Conservation (phyloP, 352 stramenopile genomes). For the Globisporangium alternatum region DNA sequence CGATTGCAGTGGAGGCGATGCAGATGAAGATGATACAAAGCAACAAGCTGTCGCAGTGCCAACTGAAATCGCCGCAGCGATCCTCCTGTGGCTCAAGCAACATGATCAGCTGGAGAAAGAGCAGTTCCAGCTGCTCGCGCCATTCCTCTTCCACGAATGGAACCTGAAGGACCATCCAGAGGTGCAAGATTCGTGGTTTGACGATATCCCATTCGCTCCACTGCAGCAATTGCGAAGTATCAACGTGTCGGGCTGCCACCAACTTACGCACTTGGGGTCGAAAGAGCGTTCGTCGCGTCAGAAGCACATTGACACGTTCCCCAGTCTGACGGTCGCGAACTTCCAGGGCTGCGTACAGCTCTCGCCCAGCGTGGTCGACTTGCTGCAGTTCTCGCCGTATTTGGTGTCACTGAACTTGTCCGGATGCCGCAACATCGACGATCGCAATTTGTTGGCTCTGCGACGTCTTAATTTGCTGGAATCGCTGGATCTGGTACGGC, state of each 20-base stretch:
- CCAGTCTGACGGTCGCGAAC: constrained; percentile 42
- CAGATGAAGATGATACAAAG: background rate
- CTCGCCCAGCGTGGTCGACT: constrained; percentile 39
- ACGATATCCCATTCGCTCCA: constrained; percentile 35
- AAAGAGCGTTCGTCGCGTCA: constrained; percentile 8
- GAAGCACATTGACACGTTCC: constrained; percentile 34
- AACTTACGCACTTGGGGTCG: constrained; percentile 51
- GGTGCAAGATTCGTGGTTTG: constrained; percentile 67
- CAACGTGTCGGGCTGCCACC: constrained; percentile 49
- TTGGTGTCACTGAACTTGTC: constrained; percentile 56
- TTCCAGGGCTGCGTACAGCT: constrained; percentile 53
- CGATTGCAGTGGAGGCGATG: background rate
- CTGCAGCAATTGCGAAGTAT: constrained; percentile 56
- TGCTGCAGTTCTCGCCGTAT: constrained; percentile 55
- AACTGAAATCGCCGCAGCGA: constrained; percentile 36
- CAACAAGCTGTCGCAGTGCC: constrained; percentile 23
- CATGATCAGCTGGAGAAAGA: constrained; percentile 53
- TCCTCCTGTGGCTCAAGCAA: constrained; percentile 52
- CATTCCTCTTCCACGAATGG: constrained; percentile 63
- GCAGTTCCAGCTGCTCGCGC: constrained; percentile 51
- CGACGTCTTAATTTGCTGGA: constrained; percentile 33
- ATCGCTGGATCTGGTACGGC: constrained; percentile 53
- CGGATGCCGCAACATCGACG: constrained; percentile 57
- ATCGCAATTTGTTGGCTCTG: constrained; percentile 46
- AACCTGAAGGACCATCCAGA: constrained; percentile 41